phyloP scores from a whole-genome alignment of 2,329 filamentous ascomycete species.

The Aspergillus ochraceus region DNA sequence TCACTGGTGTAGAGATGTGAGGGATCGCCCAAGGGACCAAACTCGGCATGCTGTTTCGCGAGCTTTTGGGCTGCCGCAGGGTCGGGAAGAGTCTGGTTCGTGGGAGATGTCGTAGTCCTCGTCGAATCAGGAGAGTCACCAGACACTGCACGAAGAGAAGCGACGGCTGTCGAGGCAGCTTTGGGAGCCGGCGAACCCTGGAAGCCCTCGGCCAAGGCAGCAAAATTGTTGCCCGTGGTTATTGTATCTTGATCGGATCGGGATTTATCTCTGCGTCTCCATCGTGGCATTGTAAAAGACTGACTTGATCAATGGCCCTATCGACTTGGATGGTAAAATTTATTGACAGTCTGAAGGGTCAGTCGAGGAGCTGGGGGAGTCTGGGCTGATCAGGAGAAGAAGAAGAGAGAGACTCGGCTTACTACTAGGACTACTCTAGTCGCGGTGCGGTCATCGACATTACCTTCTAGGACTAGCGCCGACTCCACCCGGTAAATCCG shows the following conservation, averaged over 20 bases:
- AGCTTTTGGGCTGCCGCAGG: constrained; percentile 71
- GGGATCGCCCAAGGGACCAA: constrained; percentile 75
- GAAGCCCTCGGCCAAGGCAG: constrained; percentile 4
- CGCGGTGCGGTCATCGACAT: not conserved
- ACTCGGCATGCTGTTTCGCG: constrained; percentile 77
- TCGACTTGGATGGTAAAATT: not conserved
- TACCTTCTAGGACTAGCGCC: not conserved
- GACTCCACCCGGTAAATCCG: not conserved
- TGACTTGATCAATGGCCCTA: not conserved
- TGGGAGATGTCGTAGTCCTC: not conserved
- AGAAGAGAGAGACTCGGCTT: not conserved
- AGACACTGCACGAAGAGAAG: constrained; percentile 19
- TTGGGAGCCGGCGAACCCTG: not conserved
- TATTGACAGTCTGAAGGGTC: not conserved
- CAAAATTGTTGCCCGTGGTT: constrained; percentile 4
- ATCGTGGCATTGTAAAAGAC: constrained; percentile 19
- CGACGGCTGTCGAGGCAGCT: constrained; percentile 10
- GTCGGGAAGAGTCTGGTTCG: not conserved
- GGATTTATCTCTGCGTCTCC: constrained; percentile 21
- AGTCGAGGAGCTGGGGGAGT: not conserved
- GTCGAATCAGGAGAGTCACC: constrained; percentile 10
- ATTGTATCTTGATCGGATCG: constrained; percentile 11
- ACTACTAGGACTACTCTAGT: not conserved
- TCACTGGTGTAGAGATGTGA: constrained; percentile 83
- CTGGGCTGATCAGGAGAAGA: not conserved